Evolutionary conservation across 2,329 filamentous ascomycete genomes (phyloP), one percentile per base, ranked within the genome.

Genomic region (Fusarium haematococcum): DNA sequence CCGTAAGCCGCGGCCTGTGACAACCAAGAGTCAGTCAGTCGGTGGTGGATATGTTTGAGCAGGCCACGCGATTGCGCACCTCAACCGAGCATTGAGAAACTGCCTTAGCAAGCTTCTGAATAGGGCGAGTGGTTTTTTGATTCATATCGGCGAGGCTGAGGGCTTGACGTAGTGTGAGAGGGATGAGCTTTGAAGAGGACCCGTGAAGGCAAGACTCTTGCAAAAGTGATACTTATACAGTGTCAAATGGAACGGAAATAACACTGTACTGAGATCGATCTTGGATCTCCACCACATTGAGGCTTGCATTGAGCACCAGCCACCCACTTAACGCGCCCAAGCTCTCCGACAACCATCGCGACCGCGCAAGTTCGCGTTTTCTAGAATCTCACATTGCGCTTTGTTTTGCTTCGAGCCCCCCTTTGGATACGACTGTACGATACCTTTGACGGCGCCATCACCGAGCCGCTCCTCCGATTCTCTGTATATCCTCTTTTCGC

Each of bases 1-100:
- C 96, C 97, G 80, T 98, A 99, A 14, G 90, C 87, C 4, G 94
- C 88, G 62, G 94, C 93, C 96, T 98, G 54, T 37, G 39, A 23
- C 45, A 23, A 20, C 27, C 39, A 10, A n/a, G n/a, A 23, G 5
- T 37, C 23, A 27, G 35, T 68, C 37, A 63, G 59, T 64, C 14
- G 69, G 68, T 63, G 23, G n/a, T 20, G 23, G 25, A 32, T 63
- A 23, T 14, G 18, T n/a, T 20, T 23, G 33, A 20, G 33, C 10
- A 58, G 23, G n/a, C 8, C 9, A 39, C 27, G 57, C 18, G 18
- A 60, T 48, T 13, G 73, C 82, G 62, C 67, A 89, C 89, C 86
- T 91, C 87, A 43, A 83, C 73, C n/a, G 88, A 85, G 80, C 89
- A 91, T 77, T 88, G 86, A 8, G 88, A 86, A 41, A 84, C 86